Percentiles rank a stretch among this genome's conserved stretches.
These are phyloP conservation scores for Zoysia pacifica DNA, from an alignment of 176 grass and related monocot species.

Conservation along the genomic window DNA sequence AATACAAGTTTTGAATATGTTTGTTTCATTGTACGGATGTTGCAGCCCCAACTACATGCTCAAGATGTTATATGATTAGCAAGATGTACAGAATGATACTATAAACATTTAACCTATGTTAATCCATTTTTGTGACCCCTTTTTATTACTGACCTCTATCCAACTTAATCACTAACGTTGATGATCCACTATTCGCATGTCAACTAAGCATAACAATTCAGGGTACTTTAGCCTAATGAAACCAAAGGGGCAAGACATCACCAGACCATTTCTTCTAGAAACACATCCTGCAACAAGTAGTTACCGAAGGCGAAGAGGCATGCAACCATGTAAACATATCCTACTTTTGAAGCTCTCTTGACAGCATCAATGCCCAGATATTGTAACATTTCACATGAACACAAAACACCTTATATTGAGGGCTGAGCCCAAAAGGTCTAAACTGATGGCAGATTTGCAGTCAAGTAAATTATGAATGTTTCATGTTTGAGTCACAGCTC, in stretches of 20 bases:
- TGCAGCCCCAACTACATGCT: neutral
- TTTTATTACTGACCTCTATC: neutral
- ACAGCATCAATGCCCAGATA: constrained; percentile 1
- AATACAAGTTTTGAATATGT: neutral
- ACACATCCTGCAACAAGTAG: neutral
- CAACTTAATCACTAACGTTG: neutral
- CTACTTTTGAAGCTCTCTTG: neutral
- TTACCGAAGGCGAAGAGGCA: neutral
- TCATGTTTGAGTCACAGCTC: neutral
- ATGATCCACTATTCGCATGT: neutral
- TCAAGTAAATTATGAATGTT: neutral
- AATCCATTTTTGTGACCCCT: neutral
- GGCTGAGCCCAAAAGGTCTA: neutral
- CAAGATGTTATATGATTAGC: neutral
- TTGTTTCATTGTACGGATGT: neutral
- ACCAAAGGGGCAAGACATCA: neutral
- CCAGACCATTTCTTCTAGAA: neutral
- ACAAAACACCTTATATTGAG: neutral
- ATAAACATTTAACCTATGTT: neutral
- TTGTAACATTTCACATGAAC: neutral
- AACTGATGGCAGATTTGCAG: neutral
- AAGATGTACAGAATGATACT: neutral
- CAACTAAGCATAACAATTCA: neutral
- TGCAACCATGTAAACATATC: neutral
- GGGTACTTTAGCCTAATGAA: neutral